A percentile compares a stretch with the other conserved stretches of the same genome.
These are phyloP conservation scores for Herpetomonas tarakana DNA, from an alignment of 208 protist genomes.

Conservation along the genomic window DNA sequence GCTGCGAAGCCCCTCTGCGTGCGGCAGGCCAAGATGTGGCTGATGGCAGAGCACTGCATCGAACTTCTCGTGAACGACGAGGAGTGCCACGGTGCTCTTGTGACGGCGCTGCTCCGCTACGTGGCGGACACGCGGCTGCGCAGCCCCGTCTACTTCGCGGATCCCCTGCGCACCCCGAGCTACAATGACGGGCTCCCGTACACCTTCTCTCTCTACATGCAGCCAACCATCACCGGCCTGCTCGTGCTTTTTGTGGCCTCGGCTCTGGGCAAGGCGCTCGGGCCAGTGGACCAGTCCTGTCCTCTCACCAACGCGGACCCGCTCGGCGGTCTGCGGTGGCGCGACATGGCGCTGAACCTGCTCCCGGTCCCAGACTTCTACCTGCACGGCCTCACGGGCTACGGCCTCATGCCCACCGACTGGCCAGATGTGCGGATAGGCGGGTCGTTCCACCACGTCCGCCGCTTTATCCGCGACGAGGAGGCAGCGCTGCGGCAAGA, in stretches of 20 bases:
- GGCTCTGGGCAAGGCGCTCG: neutral
- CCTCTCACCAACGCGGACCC: neutral
- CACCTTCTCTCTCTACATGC: neutral
- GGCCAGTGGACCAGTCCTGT: neutral
- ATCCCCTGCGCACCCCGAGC: neutral
- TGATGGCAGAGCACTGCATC: slow-evolving; percentile 7
- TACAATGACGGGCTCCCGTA: slow-evolving; percentile 2
- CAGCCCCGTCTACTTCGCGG: neutral
- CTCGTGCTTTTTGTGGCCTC: neutral
- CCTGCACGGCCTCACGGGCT: neutral
- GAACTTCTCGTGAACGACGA: slow-evolving; percentile 8
- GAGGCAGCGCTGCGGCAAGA: neutral
- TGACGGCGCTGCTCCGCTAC: slow-evolving; percentile 7
- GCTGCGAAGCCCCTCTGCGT: neutral
- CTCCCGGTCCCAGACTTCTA: neutral
- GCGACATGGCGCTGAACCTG: neutral
- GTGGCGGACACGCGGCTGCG: neutral
- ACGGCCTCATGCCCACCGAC: neutral
- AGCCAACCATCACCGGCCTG: neutral
- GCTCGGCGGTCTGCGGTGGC: neutral
- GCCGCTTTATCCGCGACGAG: neutral
- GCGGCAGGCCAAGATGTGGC: slow-evolving; percentile 5
- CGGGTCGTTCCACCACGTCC: neutral
- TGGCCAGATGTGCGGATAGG: slow-evolving; percentile 1
- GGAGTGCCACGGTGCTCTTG: slow-evolving; percentile 9